Conservation (phyloP, 164 flowering plant genomes). For the Vitis amurensis region DNA sequence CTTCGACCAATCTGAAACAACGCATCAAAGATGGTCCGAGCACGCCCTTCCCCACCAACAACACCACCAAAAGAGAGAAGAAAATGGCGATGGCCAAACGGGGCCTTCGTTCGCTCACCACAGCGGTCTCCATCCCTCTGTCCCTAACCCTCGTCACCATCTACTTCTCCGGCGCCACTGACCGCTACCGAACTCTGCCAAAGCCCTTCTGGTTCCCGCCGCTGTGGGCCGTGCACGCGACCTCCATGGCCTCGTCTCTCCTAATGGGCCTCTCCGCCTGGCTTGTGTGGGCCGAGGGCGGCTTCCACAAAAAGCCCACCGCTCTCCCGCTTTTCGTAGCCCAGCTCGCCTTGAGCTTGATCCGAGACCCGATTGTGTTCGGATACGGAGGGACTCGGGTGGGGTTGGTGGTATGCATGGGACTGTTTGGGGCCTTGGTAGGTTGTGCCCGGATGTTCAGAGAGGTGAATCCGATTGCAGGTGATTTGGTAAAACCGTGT, state of each 20-base stretch:
- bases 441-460: conserved; percentile 43
- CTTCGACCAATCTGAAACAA: conserved; percentile 30
- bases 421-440: conserved; percentile 35
- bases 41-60: conserved; percentile 7
- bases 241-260: conserved; percentile 34
- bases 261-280: conserved; percentile 75
- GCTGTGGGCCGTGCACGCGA: conserved; percentile 48
- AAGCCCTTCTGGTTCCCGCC: conserved; percentile 59
- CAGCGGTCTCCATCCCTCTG: conserved; percentile 51
- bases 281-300: conserved; percentile 94
- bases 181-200: conserved; percentile 6
- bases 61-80: conserved; percentile 17
- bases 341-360: conserved; percentile 42
- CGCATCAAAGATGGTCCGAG: conserved; percentile 31
- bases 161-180: conserved; percentile 30
- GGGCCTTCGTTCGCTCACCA: conserved; percentile 61
- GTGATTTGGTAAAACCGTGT: conserved; percentile 63
- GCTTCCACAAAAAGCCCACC: conserved; percentile 56
- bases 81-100: conserved; percentile 62
- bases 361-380: conserved; percentile 69
- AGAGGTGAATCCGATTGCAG: conserved; percentile 63
- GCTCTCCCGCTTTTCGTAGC: conserved; percentile 42
- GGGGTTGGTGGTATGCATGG: conserved; percentile 49
- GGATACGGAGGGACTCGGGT: conserved; percentile 32
- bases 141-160: conserved; percentile 38